Evolutionary conservation across 2,329 filamentous ascomycete species (phyloP).

Genomic region (Penicillium aurantiogriseum): DNA sequence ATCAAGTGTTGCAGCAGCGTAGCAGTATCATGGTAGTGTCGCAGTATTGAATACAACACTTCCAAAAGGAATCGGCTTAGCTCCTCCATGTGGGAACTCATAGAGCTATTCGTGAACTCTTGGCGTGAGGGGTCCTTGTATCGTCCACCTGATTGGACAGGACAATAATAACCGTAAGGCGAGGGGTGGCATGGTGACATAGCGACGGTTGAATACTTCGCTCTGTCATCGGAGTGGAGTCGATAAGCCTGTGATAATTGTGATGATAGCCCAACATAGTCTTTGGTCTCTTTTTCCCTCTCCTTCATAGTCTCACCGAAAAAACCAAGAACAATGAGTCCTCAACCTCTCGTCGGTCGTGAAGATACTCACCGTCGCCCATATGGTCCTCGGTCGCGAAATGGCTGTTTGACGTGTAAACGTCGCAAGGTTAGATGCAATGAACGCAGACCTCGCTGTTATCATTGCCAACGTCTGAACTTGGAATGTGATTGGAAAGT

Average conservation of each 20-base stretch:
- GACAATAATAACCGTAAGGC: not conserved
- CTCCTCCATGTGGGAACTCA: not conserved
- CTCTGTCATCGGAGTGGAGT: not conserved
- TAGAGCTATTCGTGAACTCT: not conserved
- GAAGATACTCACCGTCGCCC: not conserved
- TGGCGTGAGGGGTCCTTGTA: not conserved
- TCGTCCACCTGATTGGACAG: not conserved
- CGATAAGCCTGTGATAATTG: not conserved
- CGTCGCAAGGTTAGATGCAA: conserved; percentile 1
- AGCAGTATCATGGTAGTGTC: not conserved
- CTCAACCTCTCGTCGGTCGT: not conserved
- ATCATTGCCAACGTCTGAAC: not conserved
- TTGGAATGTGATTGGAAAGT: not conserved
- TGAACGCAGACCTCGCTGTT: not conserved
- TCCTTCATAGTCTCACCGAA: not conserved
- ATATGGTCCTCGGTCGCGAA: not conserved
- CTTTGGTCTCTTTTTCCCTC: not conserved
- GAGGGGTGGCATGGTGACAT: not conserved
- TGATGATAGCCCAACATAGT: not conserved
- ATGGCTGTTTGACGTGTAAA: not conserved
- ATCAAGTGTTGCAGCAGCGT: not conserved
- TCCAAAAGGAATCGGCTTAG: not conserved
- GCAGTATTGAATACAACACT: not conserved
- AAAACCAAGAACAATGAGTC: not conserved
- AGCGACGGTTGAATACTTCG: not conserved